Evolutionary conservation across 2,329 filamentous ascomycete species (phyloP).

Genomic region (Hypoxylon sp.): DNA sequence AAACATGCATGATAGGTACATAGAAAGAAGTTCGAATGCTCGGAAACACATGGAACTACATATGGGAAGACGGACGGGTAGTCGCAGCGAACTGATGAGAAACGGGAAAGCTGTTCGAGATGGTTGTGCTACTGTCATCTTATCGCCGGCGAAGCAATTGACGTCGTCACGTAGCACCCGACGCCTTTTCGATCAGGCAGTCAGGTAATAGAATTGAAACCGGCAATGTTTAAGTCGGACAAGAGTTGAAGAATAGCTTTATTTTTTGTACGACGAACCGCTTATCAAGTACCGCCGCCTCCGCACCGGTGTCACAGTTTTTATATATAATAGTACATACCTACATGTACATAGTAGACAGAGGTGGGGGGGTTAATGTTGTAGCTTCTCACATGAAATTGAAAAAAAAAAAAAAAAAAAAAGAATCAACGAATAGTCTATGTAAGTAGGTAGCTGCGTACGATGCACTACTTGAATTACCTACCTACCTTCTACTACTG

Average conservation of each 20-base stretch:
- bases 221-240: constrained; percentile 8
- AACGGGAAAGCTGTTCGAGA: constrained; percentile 15
- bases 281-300: constrained; percentile 7
- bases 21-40: too few species aligned
- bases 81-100: constrained; percentile 6
- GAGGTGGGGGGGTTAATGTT: not conserved
- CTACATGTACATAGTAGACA: too few species aligned
- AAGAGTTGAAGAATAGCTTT: constrained; percentile 5
- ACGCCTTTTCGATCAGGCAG: not conserved
- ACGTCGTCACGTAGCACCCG: constrained; percentile 26
- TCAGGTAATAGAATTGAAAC: constrained; percentile 3
- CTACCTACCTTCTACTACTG: too few species aligned
- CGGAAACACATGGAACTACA: constrained; percentile 1
- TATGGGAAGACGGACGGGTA: constrained; percentile 1
- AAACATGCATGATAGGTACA: too few species aligned
- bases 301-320: constrained; percentile 18
- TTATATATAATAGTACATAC: constrained; percentile 3
- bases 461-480: too few species aligned
- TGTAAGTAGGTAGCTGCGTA: too few species aligned
- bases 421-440: too few species aligned
- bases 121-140: constrained; percentile 25
- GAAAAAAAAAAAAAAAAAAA: constrained; percentile 6
- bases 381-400: constrained; percentile 9
- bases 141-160: constrained; percentile 9
- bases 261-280: constrained; percentile 10